Percentiles rank a stretch among this genome's conserved stretches.
These are phyloP conservation scores for Claviceps pazoutovae DNA, from an alignment of 2,329 filamentous ascomycete species.

Conservation along the genomic window DNA sequence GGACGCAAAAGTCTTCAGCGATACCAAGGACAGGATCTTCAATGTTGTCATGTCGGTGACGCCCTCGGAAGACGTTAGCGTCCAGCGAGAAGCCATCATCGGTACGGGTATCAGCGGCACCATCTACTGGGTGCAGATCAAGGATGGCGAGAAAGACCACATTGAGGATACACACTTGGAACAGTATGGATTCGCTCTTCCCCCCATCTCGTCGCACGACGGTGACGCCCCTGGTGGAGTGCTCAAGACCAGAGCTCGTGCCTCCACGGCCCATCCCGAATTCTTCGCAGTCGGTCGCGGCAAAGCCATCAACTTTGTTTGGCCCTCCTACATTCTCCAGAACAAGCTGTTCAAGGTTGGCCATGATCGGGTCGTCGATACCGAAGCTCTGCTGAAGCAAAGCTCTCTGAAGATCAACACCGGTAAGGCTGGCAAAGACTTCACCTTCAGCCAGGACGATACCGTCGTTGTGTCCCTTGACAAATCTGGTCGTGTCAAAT, in stretches of 20 bases:
- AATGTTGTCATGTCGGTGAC: slow-evolving; percentile 74
- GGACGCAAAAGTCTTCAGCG: slow-evolving; percentile 82
- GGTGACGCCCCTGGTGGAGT: slow-evolving; percentile 85
- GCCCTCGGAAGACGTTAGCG: slow-evolving; percentile 37
- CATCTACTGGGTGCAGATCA: slow-evolving; percentile 87
- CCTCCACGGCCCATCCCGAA: slow-evolving; percentile 76
- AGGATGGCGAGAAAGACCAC: slow-evolving; percentile 62
- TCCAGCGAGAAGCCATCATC: slow-evolving; percentile 67
- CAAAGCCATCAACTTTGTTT: slow-evolving; percentile 88
- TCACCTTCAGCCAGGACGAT: slow-evolving; percentile 94
- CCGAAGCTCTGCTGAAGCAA: slow-evolving; percentile 73
- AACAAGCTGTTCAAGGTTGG: slow-evolving; percentile 49
- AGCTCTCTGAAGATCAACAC: slow-evolving; percentile 88
- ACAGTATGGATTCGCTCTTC: slow-evolving; percentile 76
- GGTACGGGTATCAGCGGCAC: slow-evolving; percentile 89
- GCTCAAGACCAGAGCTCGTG: slow-evolving; percentile 87
- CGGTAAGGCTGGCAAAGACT: slow-evolving; percentile 96
- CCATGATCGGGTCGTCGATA: slow-evolving; percentile 61
- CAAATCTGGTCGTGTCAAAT: slow-evolving; percentile 90
- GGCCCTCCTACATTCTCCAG: slow-evolving; percentile 49
- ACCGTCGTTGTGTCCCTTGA: slow-evolving; percentile 88
- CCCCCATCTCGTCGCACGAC: slow-evolving; percentile 71
- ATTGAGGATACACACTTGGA: slow-evolving; percentile 69
- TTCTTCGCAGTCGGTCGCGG: slow-evolving; percentile 93
- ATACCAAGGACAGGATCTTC: slow-evolving; percentile 87